Conservation (phyloP, 257 asterid species). For the Catharanthus roseus region DNA sequence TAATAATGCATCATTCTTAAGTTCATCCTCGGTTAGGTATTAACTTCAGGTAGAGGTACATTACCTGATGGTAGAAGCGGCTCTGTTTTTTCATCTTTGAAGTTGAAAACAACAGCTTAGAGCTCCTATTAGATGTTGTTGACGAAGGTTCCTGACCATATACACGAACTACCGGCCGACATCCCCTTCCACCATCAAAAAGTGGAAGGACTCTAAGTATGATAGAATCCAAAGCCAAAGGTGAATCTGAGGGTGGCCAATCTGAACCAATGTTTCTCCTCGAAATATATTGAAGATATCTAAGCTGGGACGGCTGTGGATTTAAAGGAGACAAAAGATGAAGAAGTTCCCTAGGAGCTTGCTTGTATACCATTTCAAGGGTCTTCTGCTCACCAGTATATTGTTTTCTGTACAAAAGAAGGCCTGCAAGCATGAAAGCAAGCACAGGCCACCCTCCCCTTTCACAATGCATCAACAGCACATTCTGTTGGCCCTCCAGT, state of each 20-base stretch:
- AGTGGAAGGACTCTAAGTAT: constrained; percentile 67
- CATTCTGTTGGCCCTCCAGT: constrained; percentile 96
- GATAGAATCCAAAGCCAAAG: constrained; percentile 76
- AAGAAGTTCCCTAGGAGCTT: constrained; percentile 96
- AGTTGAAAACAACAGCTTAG: constrained; percentile 83
- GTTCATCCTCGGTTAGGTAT: constrained; percentile 10
- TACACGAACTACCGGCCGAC: constrained; percentile 79
- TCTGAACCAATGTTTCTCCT: constrained; percentile 74
- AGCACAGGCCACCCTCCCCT: constrained; percentile 99
- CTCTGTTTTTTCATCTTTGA: constrained; percentile 45
- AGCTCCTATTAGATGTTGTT: constrained; percentile 65
- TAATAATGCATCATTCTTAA: constrained; percentile 24
- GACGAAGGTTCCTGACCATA: constrained; percentile 90
- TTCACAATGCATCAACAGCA: constrained; percentile 93
- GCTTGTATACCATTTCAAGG: constrained; percentile 96
- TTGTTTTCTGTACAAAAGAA: constrained; percentile 89
- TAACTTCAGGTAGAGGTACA: constrained; percentile 23
- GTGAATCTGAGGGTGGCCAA: constrained; percentile 91
- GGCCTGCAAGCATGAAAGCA: constrained; percentile 98
- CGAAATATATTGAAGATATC: constrained; percentile 93
- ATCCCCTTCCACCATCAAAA: constrained; percentile 74
- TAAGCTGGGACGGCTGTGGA: constrained; percentile 97
- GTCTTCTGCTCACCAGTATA: constrained; percentile 93
- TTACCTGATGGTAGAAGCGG: constrained; percentile 75
- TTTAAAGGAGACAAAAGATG: constrained; percentile 90